Percentiles rank a stretch among this genome's conserved stretches.
phyloP scores from a whole-genome alignment of 2,329 filamentous ascomycete species.

The Venturia oleaginea region DNA sequence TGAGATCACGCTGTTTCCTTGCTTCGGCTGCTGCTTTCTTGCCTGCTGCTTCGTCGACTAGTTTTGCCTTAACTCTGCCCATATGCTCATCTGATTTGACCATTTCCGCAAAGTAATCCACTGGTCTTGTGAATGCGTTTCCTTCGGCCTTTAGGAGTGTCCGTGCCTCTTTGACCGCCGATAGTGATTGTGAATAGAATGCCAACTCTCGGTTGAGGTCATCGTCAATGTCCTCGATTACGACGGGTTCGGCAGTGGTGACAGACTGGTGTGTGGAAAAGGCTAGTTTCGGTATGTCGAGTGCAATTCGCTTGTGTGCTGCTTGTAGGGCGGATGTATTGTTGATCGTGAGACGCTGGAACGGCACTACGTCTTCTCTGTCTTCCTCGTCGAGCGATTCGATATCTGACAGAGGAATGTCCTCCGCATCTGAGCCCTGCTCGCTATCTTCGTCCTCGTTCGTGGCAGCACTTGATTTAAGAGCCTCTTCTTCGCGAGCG shows the following conservation, averaged over 20 bases:
- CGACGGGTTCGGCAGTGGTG: slow-evolving; percentile 56
- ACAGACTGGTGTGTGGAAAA: slow-evolving; percentile 81
- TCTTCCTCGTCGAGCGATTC: slow-evolving; percentile 71
- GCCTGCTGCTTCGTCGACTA: slow-evolving; percentile 80
- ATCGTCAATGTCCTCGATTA: slow-evolving; percentile 77
- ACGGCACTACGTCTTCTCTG: slow-evolving; percentile 75
- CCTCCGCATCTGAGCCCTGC: slow-evolving; percentile 67
- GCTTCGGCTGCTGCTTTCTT: slow-evolving; percentile 93
- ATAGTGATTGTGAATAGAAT: slow-evolving; percentile 83
- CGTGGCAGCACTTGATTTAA: slow-evolving; percentile 11
- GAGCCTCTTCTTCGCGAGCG: slow-evolving; percentile 5
- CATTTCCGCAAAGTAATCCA: slow-evolving; percentile 98
- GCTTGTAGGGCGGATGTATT: slow-evolving; percentile 80
- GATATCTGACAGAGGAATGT: slow-evolving; percentile 82
- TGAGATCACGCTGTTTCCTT: slow-evolving; percentile 82
- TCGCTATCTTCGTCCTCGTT: slow-evolving; percentile 30
- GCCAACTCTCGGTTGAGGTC: slow-evolving; percentile 87
- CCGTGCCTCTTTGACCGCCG: slow-evolving; percentile 66
- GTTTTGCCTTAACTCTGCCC: slow-evolving; percentile 88
- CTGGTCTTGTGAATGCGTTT: slow-evolving; percentile 76
- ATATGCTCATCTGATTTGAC: slow-evolving; percentile 97
- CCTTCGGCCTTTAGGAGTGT: slow-evolving; percentile 70
- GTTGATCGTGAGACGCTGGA: slow-evolving; percentile 94
- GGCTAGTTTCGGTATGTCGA: slow-evolving; percentile 59
- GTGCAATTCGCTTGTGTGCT: slow-evolving; percentile 67